A percentile compares a stretch with the other conserved stretches of the same genome.
Conservation (phyloP, 345 rosid genomes). For the Cochlearia excelsa region DNA sequence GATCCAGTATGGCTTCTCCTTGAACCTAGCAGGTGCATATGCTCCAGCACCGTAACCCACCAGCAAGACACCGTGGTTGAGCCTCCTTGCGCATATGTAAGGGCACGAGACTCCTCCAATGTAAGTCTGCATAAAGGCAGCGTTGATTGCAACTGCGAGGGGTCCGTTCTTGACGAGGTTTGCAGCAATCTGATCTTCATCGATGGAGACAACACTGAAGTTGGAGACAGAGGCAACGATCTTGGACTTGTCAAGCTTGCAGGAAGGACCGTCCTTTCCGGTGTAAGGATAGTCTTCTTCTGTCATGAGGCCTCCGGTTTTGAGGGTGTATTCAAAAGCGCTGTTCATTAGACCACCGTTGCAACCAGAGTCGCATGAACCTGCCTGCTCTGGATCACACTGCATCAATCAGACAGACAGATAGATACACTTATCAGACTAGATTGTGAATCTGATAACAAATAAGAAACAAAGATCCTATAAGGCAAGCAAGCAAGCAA, state of each 20-base stretch:
- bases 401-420: conserved; percentile 31
- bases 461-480: too few relatives aligned
- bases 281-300: conserved; percentile 93
- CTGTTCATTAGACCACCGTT: conserved; percentile 86
- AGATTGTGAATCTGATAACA: too few relatives aligned
- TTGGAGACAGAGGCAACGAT: conserved; percentile 77
- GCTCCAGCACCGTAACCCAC: conserved; percentile 87
- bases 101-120: conserved; percentile 92
- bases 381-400: conserved; percentile 91
- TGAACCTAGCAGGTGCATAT: conserved; percentile 61
- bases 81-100: conserved; percentile 66
- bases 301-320: conserved; percentile 82
- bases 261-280: conserved; percentile 57
- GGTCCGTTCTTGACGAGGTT: conserved; percentile 92
- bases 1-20: neutral
- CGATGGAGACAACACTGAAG: conserved; percentile 78
- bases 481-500: too few relatives aligned
- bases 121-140: conserved; percentile 88
- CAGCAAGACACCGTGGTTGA: conserved; percentile 80
- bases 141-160: conserved; percentile 82
- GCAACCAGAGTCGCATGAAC: conserved; percentile 88
- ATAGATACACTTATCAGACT: neutral
- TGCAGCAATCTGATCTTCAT: conserved; percentile 91
- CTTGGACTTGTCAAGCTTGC: conserved; percentile 81
- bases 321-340: conserved; percentile 82